Conservation (phyloP, 306 rosid genomes). For the Cyamopsis tetragonoloba region DNA sequence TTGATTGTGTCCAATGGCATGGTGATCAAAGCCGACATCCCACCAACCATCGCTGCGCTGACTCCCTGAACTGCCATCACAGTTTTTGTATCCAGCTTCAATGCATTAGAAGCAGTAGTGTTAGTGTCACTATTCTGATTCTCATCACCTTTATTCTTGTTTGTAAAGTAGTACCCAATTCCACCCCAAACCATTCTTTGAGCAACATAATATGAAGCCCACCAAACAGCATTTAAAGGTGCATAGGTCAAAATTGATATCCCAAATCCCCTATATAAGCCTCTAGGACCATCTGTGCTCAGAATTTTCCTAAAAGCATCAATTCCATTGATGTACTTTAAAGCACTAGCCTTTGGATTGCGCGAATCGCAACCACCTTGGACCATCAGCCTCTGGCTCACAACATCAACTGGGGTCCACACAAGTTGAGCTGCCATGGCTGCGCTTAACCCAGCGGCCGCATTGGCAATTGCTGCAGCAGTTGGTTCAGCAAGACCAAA, state of each 20-base stretch:
- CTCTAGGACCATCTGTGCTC: constrained; percentile 59
- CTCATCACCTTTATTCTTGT: constrained; percentile 47
- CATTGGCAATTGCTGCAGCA: constrained; percentile 68
- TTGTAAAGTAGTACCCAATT: constrained; percentile 47
- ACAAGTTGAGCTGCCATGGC: constrained; percentile 88
- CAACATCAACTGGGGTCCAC: constrained; percentile 86
- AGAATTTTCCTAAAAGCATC: constrained; percentile 80
- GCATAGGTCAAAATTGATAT: constrained; percentile 77
- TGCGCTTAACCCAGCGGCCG: constrained; percentile 71
- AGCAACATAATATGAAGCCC: constrained; percentile 82
- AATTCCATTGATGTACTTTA: constrained; percentile 57
- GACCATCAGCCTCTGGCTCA: constrained; percentile 50
- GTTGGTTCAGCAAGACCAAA: constrained; percentile 70
- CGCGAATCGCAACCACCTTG: constrained; percentile 42
- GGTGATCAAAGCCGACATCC: constrained; percentile 77
- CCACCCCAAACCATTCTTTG: constrained; percentile 83
- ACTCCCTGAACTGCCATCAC: constrained; percentile 85
- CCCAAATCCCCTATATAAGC: constrained; percentile 51
- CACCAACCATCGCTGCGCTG: constrained; percentile 92
- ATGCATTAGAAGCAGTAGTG: constrained; percentile 16
- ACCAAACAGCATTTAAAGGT: constrained; percentile 89
- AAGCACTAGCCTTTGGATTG: constrained; percentile 37
- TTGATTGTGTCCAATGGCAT: constrained; percentile 89
- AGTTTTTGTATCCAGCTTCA: constrained; percentile 60
- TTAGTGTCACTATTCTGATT: too few species aligned